Base-by-base conservation (phyloP, 805 yeast genomes). In the Candida ficus region DNA sequence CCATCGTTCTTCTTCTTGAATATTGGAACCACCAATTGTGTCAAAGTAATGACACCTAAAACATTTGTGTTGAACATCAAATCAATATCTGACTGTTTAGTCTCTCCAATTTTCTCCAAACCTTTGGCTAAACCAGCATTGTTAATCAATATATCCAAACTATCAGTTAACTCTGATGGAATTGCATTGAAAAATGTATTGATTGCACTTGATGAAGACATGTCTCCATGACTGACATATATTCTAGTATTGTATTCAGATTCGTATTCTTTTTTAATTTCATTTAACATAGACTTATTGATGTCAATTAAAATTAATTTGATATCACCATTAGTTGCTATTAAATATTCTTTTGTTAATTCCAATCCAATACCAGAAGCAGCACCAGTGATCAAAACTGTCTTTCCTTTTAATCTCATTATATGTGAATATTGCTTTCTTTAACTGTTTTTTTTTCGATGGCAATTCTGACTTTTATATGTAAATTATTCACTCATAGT, bases 281-380 rank as follows among this genome's bases (percentile, higher is more conserved):
- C 67, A 16, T 69, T 63, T 37, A 85, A 62, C 42, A 73, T 73
- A 3, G 75, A 80, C 25, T 68, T 49, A 60, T 95, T 78, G 61
- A 95, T 75, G 17, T 95, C 95, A 7, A 88, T 71, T 22, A 87
- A 70, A 44, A 87, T 70, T 50, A 87, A 71, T 56, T 81, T 80
- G 55, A 83, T 61, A 13, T 77, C 60, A 14, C 95, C 95, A 35
- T 75, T 67, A 22, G 90, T 72, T 12, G 83, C 81, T 16, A 49
- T 76, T 20, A 95, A 88, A 50, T 86, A 78, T 58, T 89, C 95
- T 40, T 69, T 65, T 13, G 96, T 96, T 13, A 95, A 87, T 42
- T 93, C 91, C 48, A 77, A 78, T 6, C 98, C 98, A 54, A 90
- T 91, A 36, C 98, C 98, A 6, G 95, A 79, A 25, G 95, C 85